Evolutionary conservation across 2,329 filamentous ascomycete genomes (phyloP).

Genomic region (Sporothrix schenckii): DNA sequence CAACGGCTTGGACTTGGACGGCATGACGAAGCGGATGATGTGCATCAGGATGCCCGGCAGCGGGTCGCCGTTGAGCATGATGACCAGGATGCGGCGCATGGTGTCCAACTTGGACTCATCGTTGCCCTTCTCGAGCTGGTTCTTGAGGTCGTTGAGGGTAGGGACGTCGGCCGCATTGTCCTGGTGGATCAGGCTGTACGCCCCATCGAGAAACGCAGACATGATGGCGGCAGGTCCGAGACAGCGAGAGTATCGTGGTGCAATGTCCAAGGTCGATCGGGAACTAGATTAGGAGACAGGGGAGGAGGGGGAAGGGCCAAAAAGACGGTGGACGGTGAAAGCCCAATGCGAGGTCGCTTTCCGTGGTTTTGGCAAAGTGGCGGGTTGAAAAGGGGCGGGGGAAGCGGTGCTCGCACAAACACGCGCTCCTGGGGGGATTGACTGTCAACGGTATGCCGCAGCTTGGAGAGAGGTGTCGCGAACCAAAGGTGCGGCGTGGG

Average conservation of each 20-base stretch:
- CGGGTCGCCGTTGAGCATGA: conserved; percentile 97
- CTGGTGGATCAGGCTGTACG: conserved; percentile 96
- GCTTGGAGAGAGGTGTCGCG: conserved; percentile 26
- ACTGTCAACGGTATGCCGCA: conserved; percentile 20
- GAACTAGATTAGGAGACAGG: background rate
- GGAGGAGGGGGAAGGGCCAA: background rate
- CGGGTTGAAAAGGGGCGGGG: conserved; percentile 7
- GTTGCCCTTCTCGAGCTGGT: conserved; percentile 88
- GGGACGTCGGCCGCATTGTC: conserved; percentile 96
- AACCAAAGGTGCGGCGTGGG: conserved; percentile 26
- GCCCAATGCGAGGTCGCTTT: background rate
- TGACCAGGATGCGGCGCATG: conserved; percentile 92
- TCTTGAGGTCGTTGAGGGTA: conserved; percentile 85
- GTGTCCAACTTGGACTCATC: conserved; percentile 93
- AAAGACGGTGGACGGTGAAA: conserved; percentile 20
- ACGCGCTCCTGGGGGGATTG: background rate
- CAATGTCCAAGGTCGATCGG: background rate
- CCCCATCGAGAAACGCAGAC: conserved; percentile 90
- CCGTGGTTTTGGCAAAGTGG: conserved; percentile 10
- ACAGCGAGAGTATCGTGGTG: background rate
- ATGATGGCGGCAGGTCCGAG: conserved; percentile 59
- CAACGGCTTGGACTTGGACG: conserved; percentile 90
- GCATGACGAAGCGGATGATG: conserved; percentile 99
- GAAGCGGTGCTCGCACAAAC: conserved; percentile 22
- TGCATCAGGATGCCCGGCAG: conserved; percentile 98